Evolutionary conservation across 305 asterid genomes (phyloP), one percentile per base, ranked within the genome.

Genomic region (Solanum hybrid): DNA sequence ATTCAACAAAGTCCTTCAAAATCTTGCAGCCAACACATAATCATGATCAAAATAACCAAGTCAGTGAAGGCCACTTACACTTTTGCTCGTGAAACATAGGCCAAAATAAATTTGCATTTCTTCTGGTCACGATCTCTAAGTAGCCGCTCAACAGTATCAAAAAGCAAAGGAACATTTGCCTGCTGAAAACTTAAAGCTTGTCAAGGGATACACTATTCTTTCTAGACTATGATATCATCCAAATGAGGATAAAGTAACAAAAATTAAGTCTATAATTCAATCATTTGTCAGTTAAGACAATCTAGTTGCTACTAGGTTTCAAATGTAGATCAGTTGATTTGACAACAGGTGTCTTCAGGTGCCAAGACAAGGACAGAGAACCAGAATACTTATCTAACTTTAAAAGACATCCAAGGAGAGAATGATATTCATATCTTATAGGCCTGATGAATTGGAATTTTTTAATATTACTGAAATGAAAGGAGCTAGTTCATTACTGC

Each of bases 21-120:
- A 61, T 61, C 6, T 33, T 33, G 77, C 64, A 33, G 51, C 77
- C 11, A 80, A 80, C 24, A 7, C 16, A n/a, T n/a, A 35, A 13
- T 57, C 67, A 40, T 26, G 46, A 71, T 86, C 64, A 64, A 16
- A 64, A 37, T 83, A 73, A 64, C 28, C 33, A 89, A 39, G 35
- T 10, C 37, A 18, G 33, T 88, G 88, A 67, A 64, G 84, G 84
- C 79, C 83, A 91, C 97, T 94, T 94, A 97, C 99, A 93, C 93
- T 96, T 95, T 97, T 42, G 97, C 89, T 90, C 99, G 92, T 81
- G 99, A 97, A 73, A 97, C 95, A 75, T 97, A 97, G 88, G 95
- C 98, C 93, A 97, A 91, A 88, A 95, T 94, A 89, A 96, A 97
- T 87, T 95, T 95, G 94, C 99, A 95, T n/a, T 93, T 94, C 81